These are phyloP conservation scores for Curvularia eragrostidis DNA, from an alignment of 2,329 filamentous ascomycete species.

Conservation along the genomic window DNA sequence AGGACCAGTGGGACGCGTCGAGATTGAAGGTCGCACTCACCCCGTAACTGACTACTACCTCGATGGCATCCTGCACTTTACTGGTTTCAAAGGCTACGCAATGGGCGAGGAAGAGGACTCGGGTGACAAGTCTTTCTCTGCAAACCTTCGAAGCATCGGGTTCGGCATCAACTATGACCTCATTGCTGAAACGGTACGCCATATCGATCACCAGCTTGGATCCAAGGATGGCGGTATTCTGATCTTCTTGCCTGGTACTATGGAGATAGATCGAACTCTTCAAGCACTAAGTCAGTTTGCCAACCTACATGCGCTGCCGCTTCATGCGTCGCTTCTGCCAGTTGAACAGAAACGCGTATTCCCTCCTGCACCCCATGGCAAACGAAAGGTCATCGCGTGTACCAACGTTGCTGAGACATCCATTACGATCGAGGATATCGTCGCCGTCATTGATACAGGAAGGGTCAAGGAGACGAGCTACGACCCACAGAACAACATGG, in stretches of 20 bases:
- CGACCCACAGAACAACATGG: constrained; percentile 90
- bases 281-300: constrained; percentile 69
- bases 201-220: constrained; percentile 79
- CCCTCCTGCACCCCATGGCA: constrained; percentile 73
- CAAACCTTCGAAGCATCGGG: constrained; percentile 57
- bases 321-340: constrained; percentile 91
- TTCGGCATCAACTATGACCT: constrained; percentile 92
- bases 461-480: constrained; percentile 97
- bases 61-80: constrained; percentile 83
- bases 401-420: constrained; percentile 98
- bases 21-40: constrained; percentile 88
- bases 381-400: constrained; percentile 89
- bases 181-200: constrained; percentile 77
- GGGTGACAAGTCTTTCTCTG: constrained; percentile 53
- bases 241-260: constrained; percentile 92
- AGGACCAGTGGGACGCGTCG: constrained; percentile 76
- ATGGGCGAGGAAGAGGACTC: constrained; percentile 59
- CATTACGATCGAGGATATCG: constrained; percentile 97
- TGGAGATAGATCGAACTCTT: constrained; percentile 86
- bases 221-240: constrained; percentile 83
- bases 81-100: constrained; percentile 67
- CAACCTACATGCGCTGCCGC: constrained; percentile 77
- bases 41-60: constrained; percentile 90
- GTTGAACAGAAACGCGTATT: constrained; percentile 90
- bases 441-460: constrained; percentile 93